Percentiles rank a stretch among this genome's conserved stretches.
phyloP scores from a whole-genome alignment of 805 yeast genomes.

The fission yeast (Schizosaccharomyces pombe) region DNA sequence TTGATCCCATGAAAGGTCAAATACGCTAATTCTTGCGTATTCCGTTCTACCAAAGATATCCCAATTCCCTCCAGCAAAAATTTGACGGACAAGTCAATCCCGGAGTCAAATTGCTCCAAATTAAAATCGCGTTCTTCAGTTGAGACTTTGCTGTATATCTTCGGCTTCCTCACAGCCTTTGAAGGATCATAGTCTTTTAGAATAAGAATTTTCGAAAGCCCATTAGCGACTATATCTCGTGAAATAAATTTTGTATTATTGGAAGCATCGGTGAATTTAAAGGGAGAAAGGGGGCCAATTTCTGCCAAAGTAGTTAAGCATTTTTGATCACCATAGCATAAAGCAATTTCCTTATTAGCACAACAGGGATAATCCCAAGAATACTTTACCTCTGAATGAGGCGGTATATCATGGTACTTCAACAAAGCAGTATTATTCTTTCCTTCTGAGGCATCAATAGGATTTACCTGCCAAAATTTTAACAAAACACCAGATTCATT shows the following conservation, averaged over 20 bases:
- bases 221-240: slow-evolving; percentile 84
- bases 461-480: slow-evolving; percentile 66
- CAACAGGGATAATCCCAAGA: slow-evolving; percentile 97
- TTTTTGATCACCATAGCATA: slow-evolving; percentile 49
- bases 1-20: slow-evolving; percentile 65
- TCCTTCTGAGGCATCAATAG: slow-evolving; percentile 14
- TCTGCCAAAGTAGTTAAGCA: slow-evolving; percentile 71
- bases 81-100: slow-evolving; percentile 28
- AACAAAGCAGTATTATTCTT: slow-evolving; percentile 24
- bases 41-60: slow-evolving; percentile 51
- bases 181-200: slow-evolving; percentile 64
- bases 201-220: slow-evolving; percentile 73
- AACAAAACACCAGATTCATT: slow-evolving; percentile 79
- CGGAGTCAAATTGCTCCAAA: slow-evolving; percentile 26
- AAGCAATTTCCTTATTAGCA: slow-evolving; percentile 48
- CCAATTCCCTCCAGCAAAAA: slow-evolving; percentile 62
- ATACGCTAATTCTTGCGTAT: slow-evolving; percentile 58
- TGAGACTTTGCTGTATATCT: slow-evolving; percentile 7
- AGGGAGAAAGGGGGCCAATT: slow-evolving; percentile 75
- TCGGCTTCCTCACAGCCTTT: slow-evolving; percentile 45
- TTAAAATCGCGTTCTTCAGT: slow-evolving; percentile 12
- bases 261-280: slow-evolving; percentile 33
- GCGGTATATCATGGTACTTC: slow-evolving; percentile 52
- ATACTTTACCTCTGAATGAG: slow-evolving; percentile 78
- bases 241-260: slow-evolving; percentile 27